phyloP scores from a whole-genome alignment of 2,329 filamentous ascomycete genomes.

The Verticillium zaregamsianum region DNA sequence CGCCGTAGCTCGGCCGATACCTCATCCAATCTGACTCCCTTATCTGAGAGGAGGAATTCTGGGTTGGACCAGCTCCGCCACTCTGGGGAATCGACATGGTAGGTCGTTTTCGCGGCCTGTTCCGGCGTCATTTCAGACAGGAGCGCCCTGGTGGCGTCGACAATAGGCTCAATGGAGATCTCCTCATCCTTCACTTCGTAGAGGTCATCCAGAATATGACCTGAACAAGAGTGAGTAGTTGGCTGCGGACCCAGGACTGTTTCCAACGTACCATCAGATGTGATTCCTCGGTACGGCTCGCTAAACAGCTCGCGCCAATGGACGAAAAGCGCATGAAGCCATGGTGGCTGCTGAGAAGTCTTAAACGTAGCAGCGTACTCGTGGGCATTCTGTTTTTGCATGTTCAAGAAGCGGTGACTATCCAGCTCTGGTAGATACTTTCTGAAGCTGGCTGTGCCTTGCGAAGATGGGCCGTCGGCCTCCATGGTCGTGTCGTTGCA shows the following conservation, averaged over 20 bases:
- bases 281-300: constrained; percentile 69
- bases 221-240: constrained; percentile 22
- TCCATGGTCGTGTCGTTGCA: background rate
- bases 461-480: constrained; percentile 7
- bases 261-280: constrained; percentile 54
- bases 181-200: constrained; percentile 61
- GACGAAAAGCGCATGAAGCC: constrained; percentile 58
- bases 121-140: constrained; percentile 40
- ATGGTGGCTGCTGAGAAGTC: constrained; percentile 56
- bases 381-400: constrained; percentile 58
- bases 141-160: constrained; percentile 42
- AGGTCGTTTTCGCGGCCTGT: constrained; percentile 44
- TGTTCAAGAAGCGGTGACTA: constrained; percentile 56
- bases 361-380: constrained; percentile 60
- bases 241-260: constrained; percentile 1
- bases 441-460: too few relatives aligned
- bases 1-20: constrained; percentile 33
- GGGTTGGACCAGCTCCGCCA: constrained; percentile 72
- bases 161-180: constrained; percentile 53
- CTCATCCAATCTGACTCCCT: constrained; percentile 54
- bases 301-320: constrained; percentile 56
- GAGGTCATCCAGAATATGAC: constrained; percentile 46
- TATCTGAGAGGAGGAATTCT: constrained; percentile 65
- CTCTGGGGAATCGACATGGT: constrained; percentile 65
- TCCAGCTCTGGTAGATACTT: constrained; percentile 59